These are phyloP conservation scores for Sanguinoderma infundibulare DNA, from an alignment of 1,284 basidiomycete genomes.

Conservation along the genomic window DNA sequence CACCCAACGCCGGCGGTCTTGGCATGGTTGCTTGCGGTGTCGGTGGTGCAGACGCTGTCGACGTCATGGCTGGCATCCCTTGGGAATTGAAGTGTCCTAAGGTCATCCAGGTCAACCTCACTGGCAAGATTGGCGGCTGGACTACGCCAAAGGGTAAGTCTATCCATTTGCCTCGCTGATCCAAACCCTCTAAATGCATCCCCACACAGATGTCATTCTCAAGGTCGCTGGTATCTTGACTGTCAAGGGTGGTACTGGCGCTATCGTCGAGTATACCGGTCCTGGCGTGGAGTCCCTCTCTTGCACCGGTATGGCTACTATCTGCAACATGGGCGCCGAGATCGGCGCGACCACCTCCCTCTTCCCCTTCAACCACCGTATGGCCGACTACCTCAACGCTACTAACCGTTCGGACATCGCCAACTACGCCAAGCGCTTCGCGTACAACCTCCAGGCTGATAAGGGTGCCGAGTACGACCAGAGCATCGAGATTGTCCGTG, in stretches of 20 bases:
- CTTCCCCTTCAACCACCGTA: slow-evolving; percentile 98
- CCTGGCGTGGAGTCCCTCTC: slow-evolving; percentile 95
- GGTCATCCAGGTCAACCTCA: slow-evolving; percentile 97
- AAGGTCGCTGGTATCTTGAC: slow-evolving; percentile 98
- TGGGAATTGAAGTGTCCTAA: slow-evolving; percentile 99
- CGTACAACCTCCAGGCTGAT: slow-evolving; percentile 93
- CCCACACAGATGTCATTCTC: slow-evolving; percentile 84
- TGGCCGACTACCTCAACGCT: slow-evolving; percentile 92
- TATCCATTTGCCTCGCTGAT: background rate
- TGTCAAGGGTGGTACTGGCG: slow-evolving; percentile 97
- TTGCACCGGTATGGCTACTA: slow-evolving; percentile 99
- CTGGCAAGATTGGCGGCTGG: slow-evolving; percentile 96
- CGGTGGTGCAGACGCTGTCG: slow-evolving; percentile 98
- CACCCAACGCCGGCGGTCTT: slow-evolving; percentile 98
- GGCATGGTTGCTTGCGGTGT: slow-evolving; percentile 99
- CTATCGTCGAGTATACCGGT: slow-evolving; percentile 95
- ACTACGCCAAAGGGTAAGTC: slow-evolving; percentile 91
- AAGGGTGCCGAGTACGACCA: slow-evolving; percentile 94
- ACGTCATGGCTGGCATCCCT: slow-evolving; percentile 96
- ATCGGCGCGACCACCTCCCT: slow-evolving; percentile 98
- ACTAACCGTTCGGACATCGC: slow-evolving; percentile 92
- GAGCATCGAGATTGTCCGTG: slow-evolving; percentile 85
- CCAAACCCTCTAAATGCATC: background rate
- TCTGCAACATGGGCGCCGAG: slow-evolving; percentile 99
- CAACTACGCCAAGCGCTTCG: slow-evolving; percentile 88